Evolutionary conservation across 805 yeast species (phyloP).

Genomic region (Myxozyma melibiosi): DNA sequence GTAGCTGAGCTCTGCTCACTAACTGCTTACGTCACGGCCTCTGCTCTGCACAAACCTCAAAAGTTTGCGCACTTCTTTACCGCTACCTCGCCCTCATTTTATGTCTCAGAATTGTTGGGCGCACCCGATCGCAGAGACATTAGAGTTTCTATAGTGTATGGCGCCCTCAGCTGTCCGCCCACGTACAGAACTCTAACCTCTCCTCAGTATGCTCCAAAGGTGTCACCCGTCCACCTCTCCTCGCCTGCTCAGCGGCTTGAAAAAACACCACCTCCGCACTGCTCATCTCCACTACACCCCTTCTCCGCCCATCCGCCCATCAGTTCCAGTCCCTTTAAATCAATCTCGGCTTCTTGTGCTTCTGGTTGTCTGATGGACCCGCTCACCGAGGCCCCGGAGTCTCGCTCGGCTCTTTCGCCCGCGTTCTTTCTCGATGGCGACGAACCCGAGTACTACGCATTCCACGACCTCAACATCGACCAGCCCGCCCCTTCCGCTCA

Average conservation of each 20-base stretch:
- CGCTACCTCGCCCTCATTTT: too few relatives aligned
- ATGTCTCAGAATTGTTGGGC: conserved; percentile 7
- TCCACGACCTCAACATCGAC: conserved; percentile 26
- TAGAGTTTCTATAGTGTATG: neutral
- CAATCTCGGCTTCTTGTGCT: neutral
- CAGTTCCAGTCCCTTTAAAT: neutral
- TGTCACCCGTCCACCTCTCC: too few relatives aligned
- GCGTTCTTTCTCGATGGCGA: conserved; percentile 21
- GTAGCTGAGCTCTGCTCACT: too few relatives aligned
- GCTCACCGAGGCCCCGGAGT: conserved; percentile 16
- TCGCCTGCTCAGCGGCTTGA: too few relatives aligned
- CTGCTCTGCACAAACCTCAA: too few relatives aligned
- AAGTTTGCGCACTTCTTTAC: too few relatives aligned
- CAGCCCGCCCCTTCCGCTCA: neutral
- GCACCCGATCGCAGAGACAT: neutral
- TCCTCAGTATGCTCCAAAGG: too few relatives aligned
- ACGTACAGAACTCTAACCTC: too few relatives aligned
- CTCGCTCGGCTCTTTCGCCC: conserved; percentile 10
- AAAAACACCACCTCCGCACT: neutral
- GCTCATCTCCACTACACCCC: neutral
- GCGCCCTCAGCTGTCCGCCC: too few relatives aligned
- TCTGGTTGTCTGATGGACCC: conserved; percentile 12
- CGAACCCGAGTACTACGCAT: conserved; percentile 23
- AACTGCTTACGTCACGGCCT: too few relatives aligned
- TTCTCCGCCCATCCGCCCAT: neutral